Evolutionary conservation across 352 stramenopile genomes (phyloP).

Genomic region (Phytophthora cryptogea): DNA sequence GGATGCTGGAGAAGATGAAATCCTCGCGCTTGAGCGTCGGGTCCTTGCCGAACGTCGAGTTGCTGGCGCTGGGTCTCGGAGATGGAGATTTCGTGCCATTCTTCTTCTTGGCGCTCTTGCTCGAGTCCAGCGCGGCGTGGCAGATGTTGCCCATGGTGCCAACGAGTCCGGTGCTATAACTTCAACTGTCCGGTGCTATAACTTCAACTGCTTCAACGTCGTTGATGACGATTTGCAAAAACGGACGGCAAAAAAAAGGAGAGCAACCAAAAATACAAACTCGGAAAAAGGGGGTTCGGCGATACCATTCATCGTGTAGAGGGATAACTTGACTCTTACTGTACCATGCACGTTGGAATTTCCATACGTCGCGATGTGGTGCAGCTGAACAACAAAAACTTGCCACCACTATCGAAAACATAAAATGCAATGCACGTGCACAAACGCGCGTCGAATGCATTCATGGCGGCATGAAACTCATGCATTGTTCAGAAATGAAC

Average conservation of each 20-base stretch:
- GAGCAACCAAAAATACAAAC: background rate
- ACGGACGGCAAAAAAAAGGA: background rate
- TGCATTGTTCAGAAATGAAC: too few species aligned
- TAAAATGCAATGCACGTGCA: too few species aligned
- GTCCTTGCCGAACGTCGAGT: slow-evolving; percentile 58
- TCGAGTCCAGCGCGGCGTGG: slow-evolving; percentile 33
- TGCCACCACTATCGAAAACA: too few species aligned
- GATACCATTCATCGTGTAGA: too few species aligned
- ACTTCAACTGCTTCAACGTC: slow-evolving; percentile 8
- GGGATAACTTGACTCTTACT: too few species aligned
- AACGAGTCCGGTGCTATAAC: slow-evolving; percentile 1
- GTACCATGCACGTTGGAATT: too few species aligned
- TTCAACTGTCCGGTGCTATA: slow-evolving; percentile 6
- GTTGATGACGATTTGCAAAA: slow-evolving; percentile 14
- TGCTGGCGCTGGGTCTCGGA: slow-evolving; percentile 4
- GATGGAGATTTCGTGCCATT: background rate
- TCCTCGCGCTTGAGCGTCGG: slow-evolving; percentile 71
- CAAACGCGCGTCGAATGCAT: too few species aligned
- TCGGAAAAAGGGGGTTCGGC: too few species aligned
- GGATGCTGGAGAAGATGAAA: slow-evolving; percentile 63
- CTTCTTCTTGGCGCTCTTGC: slow-evolving; percentile 5
- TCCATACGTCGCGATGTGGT: too few species aligned
- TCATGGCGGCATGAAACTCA: too few species aligned
- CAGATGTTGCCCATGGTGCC: slow-evolving; percentile 62
- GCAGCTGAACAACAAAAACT: too few species aligned